Conservation (phyloP, 2,329 filamentous ascomycete genomes). For the Eutypella sp. region DNA sequence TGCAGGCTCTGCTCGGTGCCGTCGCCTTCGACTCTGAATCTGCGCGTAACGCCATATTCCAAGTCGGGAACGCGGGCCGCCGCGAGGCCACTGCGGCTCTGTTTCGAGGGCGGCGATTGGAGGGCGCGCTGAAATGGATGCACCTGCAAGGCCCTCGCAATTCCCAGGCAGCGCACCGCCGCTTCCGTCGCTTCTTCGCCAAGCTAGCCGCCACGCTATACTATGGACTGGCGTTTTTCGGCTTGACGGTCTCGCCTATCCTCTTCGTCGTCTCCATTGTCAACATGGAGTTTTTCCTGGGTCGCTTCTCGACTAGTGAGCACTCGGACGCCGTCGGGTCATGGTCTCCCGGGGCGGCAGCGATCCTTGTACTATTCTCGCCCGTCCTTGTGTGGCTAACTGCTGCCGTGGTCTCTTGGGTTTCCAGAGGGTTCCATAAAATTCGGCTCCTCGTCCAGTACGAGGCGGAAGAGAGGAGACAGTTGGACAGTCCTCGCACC, state of each 20-base stretch:
- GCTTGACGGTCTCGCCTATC: not conserved
- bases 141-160: not conserved
- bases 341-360: not conserved
- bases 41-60: not conserved
- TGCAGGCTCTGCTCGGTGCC: not conserved
- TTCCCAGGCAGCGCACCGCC: not conserved
- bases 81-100: not conserved
- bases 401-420: not conserved
- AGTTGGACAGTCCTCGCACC: not conserved
- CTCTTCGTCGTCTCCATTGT: not conserved
- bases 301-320: not conserved
- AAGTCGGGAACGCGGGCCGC: not conserved
- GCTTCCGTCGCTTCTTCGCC: not conserved
- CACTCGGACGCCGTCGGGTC: not conserved
- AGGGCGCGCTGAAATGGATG: not conserved
- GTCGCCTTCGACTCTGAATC: not conserved
- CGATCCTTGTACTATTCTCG: not conserved
- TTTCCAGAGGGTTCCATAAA: not conserved
- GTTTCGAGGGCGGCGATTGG: not conserved
- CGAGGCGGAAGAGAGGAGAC: not conserved
- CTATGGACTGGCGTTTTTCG: not conserved
- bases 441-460: not conserved
- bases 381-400: not conserved
- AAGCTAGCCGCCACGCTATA: not conserved
- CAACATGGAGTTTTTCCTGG: not conserved